Conservation (phyloP, 2,329 filamentous ascomycete genomes). For the Sphaerulina musiva region DNA sequence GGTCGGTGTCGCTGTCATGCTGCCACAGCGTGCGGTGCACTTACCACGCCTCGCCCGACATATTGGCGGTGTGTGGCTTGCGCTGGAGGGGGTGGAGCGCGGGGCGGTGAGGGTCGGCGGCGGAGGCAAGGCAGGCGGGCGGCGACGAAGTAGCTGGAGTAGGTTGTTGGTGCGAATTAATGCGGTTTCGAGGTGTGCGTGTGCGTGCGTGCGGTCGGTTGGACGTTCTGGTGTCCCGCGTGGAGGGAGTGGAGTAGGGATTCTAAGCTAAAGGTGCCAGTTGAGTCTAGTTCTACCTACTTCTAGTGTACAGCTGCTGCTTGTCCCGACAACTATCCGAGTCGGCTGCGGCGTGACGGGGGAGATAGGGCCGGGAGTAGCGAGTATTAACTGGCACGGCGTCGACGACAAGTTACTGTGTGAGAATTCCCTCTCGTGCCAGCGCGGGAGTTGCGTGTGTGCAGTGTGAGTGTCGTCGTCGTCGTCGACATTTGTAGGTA, state of each 20-base stretch:
- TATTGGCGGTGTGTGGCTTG: conserved; percentile 21
- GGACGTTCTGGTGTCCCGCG: no score
- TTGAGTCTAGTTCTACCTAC: no score
- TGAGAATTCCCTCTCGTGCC: no score
- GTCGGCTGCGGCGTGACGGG: neutral
- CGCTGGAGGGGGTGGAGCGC: neutral
- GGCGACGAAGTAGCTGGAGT: no score
- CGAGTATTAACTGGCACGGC: neutral
- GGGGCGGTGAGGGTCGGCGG: neutral
- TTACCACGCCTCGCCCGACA: conserved; percentile 38
- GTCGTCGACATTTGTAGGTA: no score
- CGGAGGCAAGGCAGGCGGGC: no score
- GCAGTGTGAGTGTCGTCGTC: no score
- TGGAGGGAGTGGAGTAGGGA: neutral
- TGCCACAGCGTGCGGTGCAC: conserved; percentile 5
- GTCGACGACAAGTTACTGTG: neutral
- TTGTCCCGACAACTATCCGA: neutral
- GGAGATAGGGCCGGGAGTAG: neutral
- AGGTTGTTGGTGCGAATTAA: no score
- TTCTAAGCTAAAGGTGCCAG: no score
- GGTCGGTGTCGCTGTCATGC: conserved; percentile 5
- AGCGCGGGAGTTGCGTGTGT: no score
- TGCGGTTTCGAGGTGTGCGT: no score
- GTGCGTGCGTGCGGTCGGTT: no score
- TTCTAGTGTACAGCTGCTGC: neutral